These are phyloP conservation scores for Spathaspora girioi DNA, from an alignment of 805 yeast genomes.

Conservation along the genomic window DNA sequence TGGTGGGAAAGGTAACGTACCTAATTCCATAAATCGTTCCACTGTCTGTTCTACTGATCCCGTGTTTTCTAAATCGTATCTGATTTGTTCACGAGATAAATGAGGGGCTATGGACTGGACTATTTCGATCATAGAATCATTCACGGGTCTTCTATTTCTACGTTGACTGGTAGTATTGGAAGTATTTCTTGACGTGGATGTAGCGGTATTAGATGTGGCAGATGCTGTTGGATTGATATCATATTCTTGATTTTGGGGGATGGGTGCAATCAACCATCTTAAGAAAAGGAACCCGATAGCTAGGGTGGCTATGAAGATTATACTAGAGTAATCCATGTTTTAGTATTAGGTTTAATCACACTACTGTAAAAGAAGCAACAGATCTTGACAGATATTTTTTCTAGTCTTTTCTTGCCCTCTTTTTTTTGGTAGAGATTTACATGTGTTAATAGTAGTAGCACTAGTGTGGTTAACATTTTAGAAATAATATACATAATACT, in stretches of 20 bases:
- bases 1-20: conserved; percentile 57
- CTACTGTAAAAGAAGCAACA: not conserved
- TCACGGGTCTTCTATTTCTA: conserved; percentile 44
- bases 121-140: conserved; percentile 75
- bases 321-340: conserved; percentile 52
- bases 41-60: conserved; percentile 83
- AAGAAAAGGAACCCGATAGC: conserved; percentile 54
- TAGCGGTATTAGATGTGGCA: conserved; percentile 1
- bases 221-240: conserved; percentile 3
- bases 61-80: conserved; percentile 66
- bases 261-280: conserved; percentile 64
- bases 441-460: not conserved
- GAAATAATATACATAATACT: not conserved
- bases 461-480: not conserved
- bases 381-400: not conserved
- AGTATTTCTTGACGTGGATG: conserved; percentile 2
- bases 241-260: conserved; percentile 34
- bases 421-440: not conserved
- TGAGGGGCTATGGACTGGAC: conserved; percentile 82
- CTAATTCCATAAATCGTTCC: conserved; percentile 61
- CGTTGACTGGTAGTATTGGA: not conserved
- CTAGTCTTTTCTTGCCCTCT: not conserved
- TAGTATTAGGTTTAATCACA: not conserved
- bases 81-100: conserved; percentile 64
- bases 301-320: conserved; percentile 46